Evolutionary conservation across 1,139 yeast genomes (phyloP).

Genomic region (Suhomyces choctaworum): DNA sequence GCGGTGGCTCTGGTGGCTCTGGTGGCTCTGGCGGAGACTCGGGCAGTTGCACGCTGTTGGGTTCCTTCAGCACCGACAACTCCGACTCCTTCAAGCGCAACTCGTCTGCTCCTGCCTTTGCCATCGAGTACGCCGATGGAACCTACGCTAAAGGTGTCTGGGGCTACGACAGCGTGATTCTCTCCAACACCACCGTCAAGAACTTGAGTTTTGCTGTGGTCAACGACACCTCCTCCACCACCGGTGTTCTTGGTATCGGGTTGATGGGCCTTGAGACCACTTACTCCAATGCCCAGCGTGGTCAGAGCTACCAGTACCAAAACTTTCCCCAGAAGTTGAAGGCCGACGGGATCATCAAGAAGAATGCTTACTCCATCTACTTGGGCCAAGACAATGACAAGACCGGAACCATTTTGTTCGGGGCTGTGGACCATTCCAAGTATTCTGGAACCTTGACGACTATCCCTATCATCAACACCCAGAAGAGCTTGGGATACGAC

Average conservation of each 20-base stretch:
- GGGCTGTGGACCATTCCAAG: slow-evolving; percentile 57
- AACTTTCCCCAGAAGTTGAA: slow-evolving; percentile 61
- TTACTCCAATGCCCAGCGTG: slow-evolving; percentile 11
- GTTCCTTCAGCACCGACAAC: slow-evolving; percentile 39
- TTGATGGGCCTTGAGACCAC: slow-evolving; percentile 51
- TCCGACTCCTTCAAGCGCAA: slow-evolving; percentile 37
- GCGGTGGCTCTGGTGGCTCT: slow-evolving; percentile 6
- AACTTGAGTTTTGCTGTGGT: slow-evolving; percentile 54
- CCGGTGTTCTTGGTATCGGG: slow-evolving; percentile 59
- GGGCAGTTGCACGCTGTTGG: slow-evolving; percentile 33
- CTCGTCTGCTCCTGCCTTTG: slow-evolving; percentile 32
- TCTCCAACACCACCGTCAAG: slow-evolving; percentile 44
- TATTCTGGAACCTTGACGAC: slow-evolving; percentile 45
- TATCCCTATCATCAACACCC: slow-evolving; percentile 31
- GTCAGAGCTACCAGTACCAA: slow-evolving; percentile 36
- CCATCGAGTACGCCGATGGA: slow-evolving; percentile 62
- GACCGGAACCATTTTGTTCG: slow-evolving; percentile 53
- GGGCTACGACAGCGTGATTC: slow-evolving; percentile 48
- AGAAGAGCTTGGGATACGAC: slow-evolving; percentile 17
- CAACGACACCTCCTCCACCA: slow-evolving; percentile 39
- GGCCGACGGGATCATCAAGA: slow-evolving; percentile 48
- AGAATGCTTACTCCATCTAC: slow-evolving; percentile 51
- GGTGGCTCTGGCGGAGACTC: slow-evolving; percentile 18
- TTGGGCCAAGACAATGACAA: slow-evolving; percentile 17
- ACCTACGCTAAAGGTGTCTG: slow-evolving; percentile 61